Evolutionary conservation across 2,329 filamentous ascomycete genomes (phyloP), one percentile per base, ranked within the genome.

Genomic region (Aspergillus novoparasiticus): DNA sequence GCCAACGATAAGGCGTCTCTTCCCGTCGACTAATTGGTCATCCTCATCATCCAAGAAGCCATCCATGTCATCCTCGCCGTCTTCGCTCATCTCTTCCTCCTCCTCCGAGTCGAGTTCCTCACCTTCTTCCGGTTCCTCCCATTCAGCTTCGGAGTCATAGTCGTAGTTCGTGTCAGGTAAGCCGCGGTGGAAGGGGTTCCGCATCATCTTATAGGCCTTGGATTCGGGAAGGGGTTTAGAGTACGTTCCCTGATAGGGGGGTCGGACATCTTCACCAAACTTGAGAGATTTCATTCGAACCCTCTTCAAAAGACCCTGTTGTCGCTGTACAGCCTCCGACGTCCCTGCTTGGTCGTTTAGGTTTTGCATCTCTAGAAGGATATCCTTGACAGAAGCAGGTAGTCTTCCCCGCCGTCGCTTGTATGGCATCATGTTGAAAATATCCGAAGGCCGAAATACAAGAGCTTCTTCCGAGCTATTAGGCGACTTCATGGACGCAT

Each of bases 11-110:
- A 85, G 76, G 79, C 89, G 77, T 75, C 86, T 81, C 82, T 86
- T 85, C 76, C 83, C 67, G 78, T 82, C 74, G 78, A 80, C 64
- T 80, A 85, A 72, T 9, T 76, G 71, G 77, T 95, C 92, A 59
- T 96, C 92, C 6, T 92, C 92, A 70, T 96, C 92, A 69, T 97
- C 94, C 1, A 97, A 82, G 72, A 97, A 97, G 21, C 89, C 94
- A 4, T 93, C 92, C 89, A 97, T 90, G 64, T 96, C 93, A 66
- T 92, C 90, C 19, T 92, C 90, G n/a, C 88, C 90, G 12, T 87
- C 87, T 5, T 86, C 84, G 60, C 83, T 86, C 59, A 83, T 83
- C 11, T 85, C 81, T 6, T 90, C 88, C 61, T 90, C 88, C 34
- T 86, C 87, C 63, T 90, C 88, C 3, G 86, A 87, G 56, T 85